Conservation (phyloP, 768 basidiomycete genomes). For the Lentinula lateritia region DNA sequence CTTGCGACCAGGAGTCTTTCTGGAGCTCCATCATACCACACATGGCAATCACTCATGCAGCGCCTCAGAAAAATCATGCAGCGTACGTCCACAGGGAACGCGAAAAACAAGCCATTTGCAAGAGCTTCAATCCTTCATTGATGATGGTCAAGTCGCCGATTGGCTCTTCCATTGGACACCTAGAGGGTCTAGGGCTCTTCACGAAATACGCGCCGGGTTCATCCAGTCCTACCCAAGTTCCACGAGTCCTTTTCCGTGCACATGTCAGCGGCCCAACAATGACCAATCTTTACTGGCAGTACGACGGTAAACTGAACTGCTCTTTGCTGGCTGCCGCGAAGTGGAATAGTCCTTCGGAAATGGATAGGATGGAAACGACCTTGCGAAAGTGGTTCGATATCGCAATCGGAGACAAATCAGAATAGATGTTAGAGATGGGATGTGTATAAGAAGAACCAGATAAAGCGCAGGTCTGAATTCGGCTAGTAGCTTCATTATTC, state of each 20-base stretch:
- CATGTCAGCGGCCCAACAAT: not conserved
- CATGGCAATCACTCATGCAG: not conserved
- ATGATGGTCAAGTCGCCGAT: not conserved
- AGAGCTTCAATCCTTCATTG: not conserved
- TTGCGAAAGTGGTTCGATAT: not conserved
- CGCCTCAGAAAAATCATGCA: not conserved
- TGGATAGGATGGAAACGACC: not conserved
- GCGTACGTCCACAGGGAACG: not conserved
- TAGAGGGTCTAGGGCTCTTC: not conserved
- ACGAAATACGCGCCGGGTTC: not conserved
- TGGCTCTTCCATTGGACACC: not conserved
- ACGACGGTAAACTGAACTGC: not conserved
- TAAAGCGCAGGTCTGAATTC: no score
- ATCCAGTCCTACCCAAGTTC: not conserved
- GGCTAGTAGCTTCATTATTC: no score
- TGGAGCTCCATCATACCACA: not conserved
- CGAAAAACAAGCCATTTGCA: not conserved
- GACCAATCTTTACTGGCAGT: not conserved
- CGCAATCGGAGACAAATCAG: not conserved
- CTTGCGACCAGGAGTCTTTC: not conserved
- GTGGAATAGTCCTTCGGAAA: not conserved
- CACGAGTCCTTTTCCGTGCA: not conserved
- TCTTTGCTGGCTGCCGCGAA: not conserved
- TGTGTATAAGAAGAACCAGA: no score
- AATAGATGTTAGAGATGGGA: not conserved